A percentile compares a stretch with the other conserved stretches of the same genome.
Conservation (phyloP, 1,284 basidiomycete species). For the Tremellales sp. region DNA sequence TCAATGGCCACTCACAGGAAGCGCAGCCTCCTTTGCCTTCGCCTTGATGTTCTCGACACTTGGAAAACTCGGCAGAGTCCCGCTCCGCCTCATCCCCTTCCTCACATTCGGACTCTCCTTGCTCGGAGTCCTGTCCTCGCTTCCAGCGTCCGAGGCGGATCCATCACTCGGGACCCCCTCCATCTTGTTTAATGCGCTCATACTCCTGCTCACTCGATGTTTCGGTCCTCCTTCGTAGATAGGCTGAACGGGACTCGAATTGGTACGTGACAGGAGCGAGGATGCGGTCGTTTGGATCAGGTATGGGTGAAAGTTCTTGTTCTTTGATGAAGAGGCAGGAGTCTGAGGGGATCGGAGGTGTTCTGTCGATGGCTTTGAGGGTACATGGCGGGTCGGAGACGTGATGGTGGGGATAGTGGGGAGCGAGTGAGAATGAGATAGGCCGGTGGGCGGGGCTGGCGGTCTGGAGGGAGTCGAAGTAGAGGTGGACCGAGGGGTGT, state of each 20-base stretch:
- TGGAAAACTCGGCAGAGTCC: conserved; percentile 22
- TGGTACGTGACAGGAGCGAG: conserved; percentile 30
- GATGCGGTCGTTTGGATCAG: conserved; percentile 30
- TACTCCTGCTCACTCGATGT: conserved; percentile 26
- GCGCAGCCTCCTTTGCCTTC: conserved; percentile 10
- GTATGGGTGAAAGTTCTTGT: conserved; percentile 33
- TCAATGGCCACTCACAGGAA: conserved; percentile 13
- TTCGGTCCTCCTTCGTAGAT: conserved; percentile 6
- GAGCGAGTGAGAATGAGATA: not conserved
- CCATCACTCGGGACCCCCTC: not conserved
- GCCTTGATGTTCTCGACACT: conserved; percentile 1
- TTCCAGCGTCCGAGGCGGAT: not conserved
- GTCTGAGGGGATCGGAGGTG: not conserved
- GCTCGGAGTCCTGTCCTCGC: conserved; percentile 3
- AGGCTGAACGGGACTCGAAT: conserved; percentile 30
- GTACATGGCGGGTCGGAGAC: not conserved
- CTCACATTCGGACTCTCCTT: not conserved
- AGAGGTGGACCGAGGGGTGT: not conserved
- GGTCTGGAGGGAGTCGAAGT: not conserved
- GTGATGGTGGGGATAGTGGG: not conserved
- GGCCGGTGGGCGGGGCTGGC: not conserved
- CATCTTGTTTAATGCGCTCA: conserved; percentile 16
- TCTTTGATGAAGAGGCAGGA: conserved; percentile 3
- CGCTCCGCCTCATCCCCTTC: conserved; percentile 17
- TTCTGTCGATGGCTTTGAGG: not conserved